Evolutionary conservation across 441 rosid genomes (phyloP), one percentile per base, ranked within the genome.

Genomic region (Hypseocharis bilobata): DNA sequence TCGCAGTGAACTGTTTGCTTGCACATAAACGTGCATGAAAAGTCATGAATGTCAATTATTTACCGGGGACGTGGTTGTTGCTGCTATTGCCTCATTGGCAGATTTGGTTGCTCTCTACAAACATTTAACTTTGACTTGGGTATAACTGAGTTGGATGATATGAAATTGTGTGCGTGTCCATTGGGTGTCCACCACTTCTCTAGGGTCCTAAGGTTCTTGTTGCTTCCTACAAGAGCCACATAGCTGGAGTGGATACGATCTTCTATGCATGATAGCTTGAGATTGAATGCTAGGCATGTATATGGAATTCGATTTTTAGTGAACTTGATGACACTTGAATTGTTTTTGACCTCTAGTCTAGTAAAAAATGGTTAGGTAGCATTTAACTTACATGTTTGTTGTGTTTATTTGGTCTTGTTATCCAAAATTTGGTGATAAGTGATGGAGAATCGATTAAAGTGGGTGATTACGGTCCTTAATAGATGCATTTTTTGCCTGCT

Each of bases 401-500:
- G 13, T 56, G 58, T 54, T 56, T 56, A 5, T 27, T 56, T n/a
- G 7, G 16, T 14, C 17, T 56, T 2, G 4, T 30, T 25, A 23
- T 55, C 14, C 10, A 8, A 25, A 55, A 52, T 8, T 13, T 25
- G 30, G 17, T 25, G 29, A 26, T 13, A 14, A 26, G 14, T 14
- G 6, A 27, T 52, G 6, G 28, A 22, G 28, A 13, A 17, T 59
- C 5, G 6, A 4, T 51, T 16, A 19, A 29, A 44, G 29, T 52
- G 22, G 34, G 14, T 66, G 60, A 16, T 36, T 57, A 32, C 34
- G 58, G 28, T 11, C 19, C 34, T 51, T 32, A 45, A 1, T 28
- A 54, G 20, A 47, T 34, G 59, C 22, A 10, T 23, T 22, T 0
- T 57, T 61, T 20, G 28, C 42, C 63, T 75, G 56, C 67, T 75